phyloP scores from a whole-genome alignment of 2,329 filamentous ascomycete genomes.

The Pseudogymnoascus sp. region DNA sequence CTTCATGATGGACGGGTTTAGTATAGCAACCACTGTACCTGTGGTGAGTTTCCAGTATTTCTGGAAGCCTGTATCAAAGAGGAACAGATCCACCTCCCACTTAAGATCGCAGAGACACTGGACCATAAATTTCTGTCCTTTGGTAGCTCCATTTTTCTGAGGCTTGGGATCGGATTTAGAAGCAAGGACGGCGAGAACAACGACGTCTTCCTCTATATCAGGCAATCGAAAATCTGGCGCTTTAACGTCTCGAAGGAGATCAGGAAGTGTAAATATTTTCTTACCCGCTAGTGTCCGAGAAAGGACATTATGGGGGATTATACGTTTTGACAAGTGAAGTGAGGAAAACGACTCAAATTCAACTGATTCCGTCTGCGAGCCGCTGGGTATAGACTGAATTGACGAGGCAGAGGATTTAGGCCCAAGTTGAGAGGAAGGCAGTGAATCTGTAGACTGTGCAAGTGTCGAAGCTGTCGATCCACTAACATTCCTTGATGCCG shows the following conservation, averaged over 20 bases:
- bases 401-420: conserved; percentile 11
- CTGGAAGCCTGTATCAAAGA: conserved; percentile 85
- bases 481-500: conserved; percentile 18
- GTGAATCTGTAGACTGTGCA: conserved; percentile 3
- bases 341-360: conserved; percentile 81
- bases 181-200: conserved; percentile 80
- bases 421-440: conserved; percentile 14
- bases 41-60: conserved; percentile 89
- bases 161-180: conserved; percentile 74
- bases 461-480: conserved; percentile 2
- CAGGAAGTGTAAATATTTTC: conserved; percentile 67
- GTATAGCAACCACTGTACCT: conserved; percentile 83
- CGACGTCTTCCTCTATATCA: conserved; percentile 75
- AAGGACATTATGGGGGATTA: conserved; percentile 72
- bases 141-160: conserved; percentile 43
- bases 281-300: conserved; percentile 71
- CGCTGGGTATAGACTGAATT: conserved; percentile 10
- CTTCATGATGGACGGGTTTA: conserved; percentile 88
- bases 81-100: conserved; percentile 83
- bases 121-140: conserved; percentile 76
- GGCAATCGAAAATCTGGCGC: conserved; percentile 75
- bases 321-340: conserved; percentile 72
- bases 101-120: conserved; percentile 79
- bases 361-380: conserved; percentile 42
- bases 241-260: conserved; percentile 72